These are phyloP conservation scores for Ziziphus jujuba DNA, from an alignment of 306 rosid species.

Conservation along the genomic window DNA sequence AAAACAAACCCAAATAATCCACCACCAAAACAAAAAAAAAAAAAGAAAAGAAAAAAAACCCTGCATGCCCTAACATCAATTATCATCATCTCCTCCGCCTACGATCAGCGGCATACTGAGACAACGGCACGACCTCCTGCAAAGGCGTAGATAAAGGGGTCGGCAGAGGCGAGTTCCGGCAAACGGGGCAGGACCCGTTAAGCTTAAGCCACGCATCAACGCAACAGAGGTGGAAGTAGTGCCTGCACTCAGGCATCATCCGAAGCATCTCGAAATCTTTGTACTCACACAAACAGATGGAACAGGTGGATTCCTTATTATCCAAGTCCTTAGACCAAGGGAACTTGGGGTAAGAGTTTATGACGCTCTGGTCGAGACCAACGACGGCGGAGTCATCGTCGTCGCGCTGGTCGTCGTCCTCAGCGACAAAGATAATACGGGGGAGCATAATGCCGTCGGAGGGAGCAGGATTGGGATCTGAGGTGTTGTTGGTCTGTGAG, in stretches of 20 bases:
- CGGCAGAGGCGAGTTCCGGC: constrained; percentile 90
- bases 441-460: constrained; percentile 66
- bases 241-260: constrained; percentile 97
- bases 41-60: not conserved
- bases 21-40: not conserved
- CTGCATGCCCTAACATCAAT: too few species aligned
- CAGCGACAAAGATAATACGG: constrained; percentile 75
- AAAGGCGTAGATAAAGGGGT: constrained; percentile 85
- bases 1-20: constrained; percentile 1
- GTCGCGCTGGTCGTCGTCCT: constrained; percentile 40
- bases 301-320: constrained; percentile 42
- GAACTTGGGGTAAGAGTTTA: constrained; percentile 80
- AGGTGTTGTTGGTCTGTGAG: too few species aligned
- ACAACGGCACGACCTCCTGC: constrained; percentile 84
- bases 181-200: constrained; percentile 92
- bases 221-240: constrained; percentile 73
- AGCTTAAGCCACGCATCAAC: constrained; percentile 91
- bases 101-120: constrained; percentile 73
- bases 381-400: constrained; percentile 32
- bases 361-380: constrained; percentile 63
- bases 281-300: constrained; percentile 85
- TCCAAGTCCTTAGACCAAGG: constrained; percentile 34
- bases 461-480: constrained; percentile 10
- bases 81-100: constrained; percentile 46
- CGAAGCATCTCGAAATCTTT: constrained; percentile 80